Conservation (phyloP, 2,329 filamentous ascomycete genomes). For the Lomentospora prolificans region DNA sequence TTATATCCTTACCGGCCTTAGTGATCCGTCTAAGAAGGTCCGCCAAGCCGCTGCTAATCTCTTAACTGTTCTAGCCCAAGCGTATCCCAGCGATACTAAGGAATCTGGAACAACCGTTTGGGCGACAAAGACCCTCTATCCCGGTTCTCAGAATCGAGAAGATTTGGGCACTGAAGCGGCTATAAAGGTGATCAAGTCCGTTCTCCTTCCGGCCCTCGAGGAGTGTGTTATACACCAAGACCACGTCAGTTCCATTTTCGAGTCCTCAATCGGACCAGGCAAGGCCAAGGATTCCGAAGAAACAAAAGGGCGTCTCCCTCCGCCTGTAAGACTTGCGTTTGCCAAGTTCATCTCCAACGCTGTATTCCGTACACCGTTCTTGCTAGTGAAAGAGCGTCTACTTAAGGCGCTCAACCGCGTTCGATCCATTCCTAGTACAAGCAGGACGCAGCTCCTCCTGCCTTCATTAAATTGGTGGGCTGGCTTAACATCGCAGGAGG, state of each 20-base stretch:
- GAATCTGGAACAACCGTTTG: conserved; percentile 34
- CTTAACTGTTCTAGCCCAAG: conserved; percentile 42
- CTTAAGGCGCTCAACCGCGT: conserved; percentile 63
- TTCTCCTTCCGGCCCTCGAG: conserved; percentile 68
- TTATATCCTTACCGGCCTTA: conserved; percentile 65
- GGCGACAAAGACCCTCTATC: conserved; percentile 59
- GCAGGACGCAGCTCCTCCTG: conserved; percentile 66
- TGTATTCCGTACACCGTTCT: conserved; percentile 55
- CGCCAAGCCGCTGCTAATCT: conserved; percentile 66
- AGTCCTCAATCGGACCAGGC: conserved; percentile 28
- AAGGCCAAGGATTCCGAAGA: conserved; percentile 33
- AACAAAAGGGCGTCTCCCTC: conserved; percentile 44
- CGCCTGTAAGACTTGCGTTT: conserved; percentile 54
- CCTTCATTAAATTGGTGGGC: conserved; percentile 65
- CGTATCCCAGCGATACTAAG: conserved; percentile 31
- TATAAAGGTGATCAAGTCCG: conserved; percentile 51
- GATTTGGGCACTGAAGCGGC: conserved; percentile 50
- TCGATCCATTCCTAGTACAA: conserved; percentile 58
- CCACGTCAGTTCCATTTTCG: conserved; percentile 56
- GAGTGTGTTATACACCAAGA: conserved; percentile 74
- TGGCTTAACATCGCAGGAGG: conserved; percentile 39
- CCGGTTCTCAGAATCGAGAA: conserved; percentile 38
- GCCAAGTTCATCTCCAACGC: conserved; percentile 68
- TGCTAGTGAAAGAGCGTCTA: conserved; percentile 59
- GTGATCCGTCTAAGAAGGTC: conserved; percentile 66